phyloP scores from a whole-genome alignment of 106 monocot species.

The Platanthera guangdongensis region DNA sequence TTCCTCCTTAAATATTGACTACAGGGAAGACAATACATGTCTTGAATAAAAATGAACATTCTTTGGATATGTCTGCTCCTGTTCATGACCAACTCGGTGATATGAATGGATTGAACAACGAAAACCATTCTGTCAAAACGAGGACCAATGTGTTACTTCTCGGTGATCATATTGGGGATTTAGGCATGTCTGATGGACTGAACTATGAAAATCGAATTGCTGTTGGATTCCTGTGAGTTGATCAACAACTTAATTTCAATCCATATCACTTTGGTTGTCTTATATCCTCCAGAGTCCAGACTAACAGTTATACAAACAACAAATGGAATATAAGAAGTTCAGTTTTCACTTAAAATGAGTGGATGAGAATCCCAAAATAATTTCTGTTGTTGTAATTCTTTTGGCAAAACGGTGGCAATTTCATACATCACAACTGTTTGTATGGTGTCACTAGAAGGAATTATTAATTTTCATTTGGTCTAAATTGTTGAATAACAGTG shows the following conservation, averaged over 20 bases:
- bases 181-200: slow-evolving; percentile 81
- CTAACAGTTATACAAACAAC: too few relatives aligned
- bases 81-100: slow-evolving; percentile 51
- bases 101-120: slow-evolving; percentile 41
- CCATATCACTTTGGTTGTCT: background rate
- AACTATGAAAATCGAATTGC: slow-evolving; percentile 71
- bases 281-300: too few relatives aligned
- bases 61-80: slow-evolving; percentile 75
- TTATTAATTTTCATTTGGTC: too few relatives aligned
- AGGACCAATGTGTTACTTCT: slow-evolving; percentile 74
- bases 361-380: too few relatives aligned
- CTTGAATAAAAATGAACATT: slow-evolving; percentile 86
- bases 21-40: slow-evolving; percentile 86
- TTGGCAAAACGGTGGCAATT: too few relatives aligned
- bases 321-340: too few relatives aligned
- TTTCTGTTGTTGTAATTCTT: too few relatives aligned
- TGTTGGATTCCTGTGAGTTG: slow-evolving; percentile 79
- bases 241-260: slow-evolving; percentile 5
- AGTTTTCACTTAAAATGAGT: too few relatives aligned
- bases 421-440: too few relatives aligned
- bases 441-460: too few relatives aligned
- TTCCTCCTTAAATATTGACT: slow-evolving; percentile 3
- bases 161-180: slow-evolving; percentile 78
- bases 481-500: too few relatives aligned
- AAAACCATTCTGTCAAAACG: slow-evolving; percentile 34